Conservation (phyloP, 177 flowering plant genomes). For the Vitis hybrid region DNA sequence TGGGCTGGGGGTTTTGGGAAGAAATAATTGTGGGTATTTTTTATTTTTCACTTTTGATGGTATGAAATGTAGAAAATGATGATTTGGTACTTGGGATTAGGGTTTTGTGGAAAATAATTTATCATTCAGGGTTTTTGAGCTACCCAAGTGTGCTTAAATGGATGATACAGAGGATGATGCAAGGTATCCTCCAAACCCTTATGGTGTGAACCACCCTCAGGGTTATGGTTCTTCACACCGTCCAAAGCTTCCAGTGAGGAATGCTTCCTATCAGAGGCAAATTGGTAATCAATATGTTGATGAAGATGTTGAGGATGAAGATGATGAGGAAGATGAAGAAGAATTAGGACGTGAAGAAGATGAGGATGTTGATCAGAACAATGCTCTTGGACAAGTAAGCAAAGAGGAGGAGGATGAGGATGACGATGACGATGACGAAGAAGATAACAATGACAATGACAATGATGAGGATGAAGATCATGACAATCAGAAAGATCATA, state of each 20-base stretch:
- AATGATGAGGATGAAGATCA: slow-evolving; percentile 27
- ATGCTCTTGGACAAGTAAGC: slow-evolving; percentile 19
- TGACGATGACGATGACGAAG: slow-evolving; percentile 26
- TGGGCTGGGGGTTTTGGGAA: not conserved
- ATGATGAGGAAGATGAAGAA: slow-evolving; percentile 30
- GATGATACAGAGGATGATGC: slow-evolving; percentile 69
- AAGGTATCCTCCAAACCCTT: slow-evolving; percentile 41
- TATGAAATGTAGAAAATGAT: not conserved
- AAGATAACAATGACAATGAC: slow-evolving; percentile 13
- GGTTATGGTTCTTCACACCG: slow-evolving; percentile 35
- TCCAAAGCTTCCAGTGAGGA: slow-evolving; percentile 29
- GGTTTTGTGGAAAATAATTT: not conserved
- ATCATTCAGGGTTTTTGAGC: not conserved
- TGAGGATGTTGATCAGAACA: slow-evolving; percentile 17
- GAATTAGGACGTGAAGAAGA: slow-evolving; percentile 26
- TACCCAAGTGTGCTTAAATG: slow-evolving; percentile 27
- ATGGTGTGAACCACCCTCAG: slow-evolving; percentile 28
- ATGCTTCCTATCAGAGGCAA: slow-evolving; percentile 20
- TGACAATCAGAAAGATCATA: slow-evolving; percentile 12
- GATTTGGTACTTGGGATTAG: slow-evolving; percentile 2
- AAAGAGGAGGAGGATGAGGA: slow-evolving; percentile 30
- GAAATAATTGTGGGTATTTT: not conserved
- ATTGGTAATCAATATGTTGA: slow-evolving; percentile 22
- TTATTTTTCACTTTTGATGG: not conserved
- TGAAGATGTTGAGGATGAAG: slow-evolving; percentile 31